Conservation (phyloP, 2,329 filamentous ascomycete species). For the Hypoxylon sp. region DNA sequence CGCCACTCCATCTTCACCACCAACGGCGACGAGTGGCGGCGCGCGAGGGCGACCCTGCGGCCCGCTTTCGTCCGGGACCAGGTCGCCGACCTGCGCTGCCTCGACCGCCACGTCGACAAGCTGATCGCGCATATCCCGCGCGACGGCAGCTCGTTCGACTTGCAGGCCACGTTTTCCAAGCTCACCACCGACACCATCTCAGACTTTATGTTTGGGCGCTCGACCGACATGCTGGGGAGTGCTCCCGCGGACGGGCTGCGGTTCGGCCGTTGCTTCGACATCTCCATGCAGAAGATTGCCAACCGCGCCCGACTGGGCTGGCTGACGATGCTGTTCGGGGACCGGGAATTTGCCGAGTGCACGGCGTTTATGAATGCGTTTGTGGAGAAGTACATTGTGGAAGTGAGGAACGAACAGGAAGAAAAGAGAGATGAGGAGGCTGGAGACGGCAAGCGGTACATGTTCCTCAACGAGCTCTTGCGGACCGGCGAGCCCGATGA, state of each 20-base stretch:
- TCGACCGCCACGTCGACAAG: constrained; percentile 75
- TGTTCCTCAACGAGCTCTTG: constrained; percentile 69
- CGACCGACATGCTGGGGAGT: constrained; percentile 55
- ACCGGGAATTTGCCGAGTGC: constrained; percentile 55
- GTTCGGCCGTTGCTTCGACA: constrained; percentile 64
- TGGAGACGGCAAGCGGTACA: constrained; percentile 57
- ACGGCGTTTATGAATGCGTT: constrained; percentile 59
- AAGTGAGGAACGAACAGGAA: constrained; percentile 51
- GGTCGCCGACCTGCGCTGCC: constrained; percentile 74
- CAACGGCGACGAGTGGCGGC: constrained; percentile 66
- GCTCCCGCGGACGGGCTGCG: constrained; percentile 53
- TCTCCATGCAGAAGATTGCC: constrained; percentile 56
- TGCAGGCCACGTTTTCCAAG: constrained; percentile 73
- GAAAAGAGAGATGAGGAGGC: constrained; percentile 50
- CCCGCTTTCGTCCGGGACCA: constrained; percentile 66
- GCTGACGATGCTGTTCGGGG: constrained; percentile 51
- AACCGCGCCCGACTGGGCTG: constrained; percentile 57
- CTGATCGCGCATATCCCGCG: constrained; percentile 69
- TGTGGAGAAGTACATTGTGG: constrained; percentile 55
- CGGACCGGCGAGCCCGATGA: constrained; percentile 58
- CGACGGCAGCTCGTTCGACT: constrained; percentile 67
- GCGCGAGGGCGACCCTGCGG: constrained; percentile 63
- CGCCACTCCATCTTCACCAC: constrained; percentile 64
- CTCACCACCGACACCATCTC: constrained; percentile 76
- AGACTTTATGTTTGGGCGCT: constrained; percentile 69